A percentile compares a stretch with the other conserved stretches of the same genome.
These are phyloP conservation scores for Termitomyces sp. DNA, from an alignment of 768 basidiomycete genomes.

Conservation along the genomic window DNA sequence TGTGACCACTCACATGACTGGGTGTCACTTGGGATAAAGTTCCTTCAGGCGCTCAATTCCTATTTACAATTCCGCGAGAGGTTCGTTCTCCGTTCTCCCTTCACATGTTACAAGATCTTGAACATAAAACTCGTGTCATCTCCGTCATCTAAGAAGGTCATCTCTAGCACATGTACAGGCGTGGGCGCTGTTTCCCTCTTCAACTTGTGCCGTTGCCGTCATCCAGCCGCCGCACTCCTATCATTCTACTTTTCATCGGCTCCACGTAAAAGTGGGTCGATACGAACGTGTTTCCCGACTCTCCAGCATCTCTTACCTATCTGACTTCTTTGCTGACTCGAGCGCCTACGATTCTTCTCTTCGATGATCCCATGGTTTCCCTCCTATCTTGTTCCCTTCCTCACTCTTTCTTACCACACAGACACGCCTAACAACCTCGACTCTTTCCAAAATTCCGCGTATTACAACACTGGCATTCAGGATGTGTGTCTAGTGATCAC, in stretches of 20 bases:
- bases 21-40: no score
- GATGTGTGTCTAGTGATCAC: slow-evolving; percentile 76
- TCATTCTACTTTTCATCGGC: neutral
- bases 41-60: no score
- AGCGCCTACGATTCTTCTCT: neutral
- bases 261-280: slow-evolving; percentile 9
- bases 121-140: no score
- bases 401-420: slow-evolving; percentile 68
- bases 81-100: no score
- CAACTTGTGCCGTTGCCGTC: neutral
- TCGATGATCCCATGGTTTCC: slow-evolving; percentile 34
- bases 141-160: no score
- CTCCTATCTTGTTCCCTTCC: slow-evolving; percentile 58
- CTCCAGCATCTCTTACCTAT: neutral
- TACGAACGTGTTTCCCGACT: slow-evolving; percentile 5
- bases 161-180: no score
- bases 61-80: no score
- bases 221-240: neutral
- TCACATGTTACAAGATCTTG: no score
- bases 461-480: slow-evolving; percentile 67
- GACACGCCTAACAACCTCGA: slow-evolving; percentile 51
- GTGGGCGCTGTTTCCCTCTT: neutral
- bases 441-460: slow-evolving; percentile 64
- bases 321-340: slow-evolving; percentile 18
- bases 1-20: slow-evolving; percentile 3